Conservation (phyloP, 2,329 filamentous ascomycete species). For the Phaeophleospora eucalypticola region DNA sequence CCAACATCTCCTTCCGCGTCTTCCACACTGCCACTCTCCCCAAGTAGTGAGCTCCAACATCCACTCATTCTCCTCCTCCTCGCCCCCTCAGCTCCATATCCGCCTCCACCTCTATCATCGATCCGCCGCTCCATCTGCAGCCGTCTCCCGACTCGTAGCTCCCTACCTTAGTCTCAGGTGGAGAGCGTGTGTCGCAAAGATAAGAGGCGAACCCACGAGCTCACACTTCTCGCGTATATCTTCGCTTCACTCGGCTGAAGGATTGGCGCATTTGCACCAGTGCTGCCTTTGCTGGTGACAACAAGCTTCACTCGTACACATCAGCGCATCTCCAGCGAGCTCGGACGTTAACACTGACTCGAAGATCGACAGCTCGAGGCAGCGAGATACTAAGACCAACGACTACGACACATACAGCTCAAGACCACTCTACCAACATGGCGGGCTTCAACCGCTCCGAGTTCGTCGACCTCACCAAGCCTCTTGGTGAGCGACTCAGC, state of each 20-base stretch:
- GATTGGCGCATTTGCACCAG: no score
- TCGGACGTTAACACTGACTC: no score
- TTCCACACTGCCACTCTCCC: conserved; percentile 7
- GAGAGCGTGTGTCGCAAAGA: conserved; percentile 4
- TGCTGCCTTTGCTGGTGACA: no score
- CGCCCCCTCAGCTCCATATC: not conserved
- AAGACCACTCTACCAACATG: not conserved
- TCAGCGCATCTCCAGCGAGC: no score
- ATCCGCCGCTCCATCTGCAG: not conserved
- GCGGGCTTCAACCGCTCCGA: conserved; percentile 17
- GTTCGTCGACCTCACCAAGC: conserved; percentile 31
- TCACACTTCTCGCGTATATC: no score
- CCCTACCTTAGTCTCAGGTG: conserved; percentile 1
- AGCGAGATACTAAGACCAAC: no score
- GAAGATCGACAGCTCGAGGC: no score
- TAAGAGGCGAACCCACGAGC: no score
- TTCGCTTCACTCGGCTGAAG: no score
- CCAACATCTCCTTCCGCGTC: conserved; percentile 10
- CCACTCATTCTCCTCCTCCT: no score
- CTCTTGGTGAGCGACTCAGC: conserved; percentile 27
- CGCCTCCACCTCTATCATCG: not conserved
- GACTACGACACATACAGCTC: no score
- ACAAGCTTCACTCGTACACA: no score
- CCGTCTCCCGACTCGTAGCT: not conserved
- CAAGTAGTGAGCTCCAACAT: not conserved